Percentiles rank a stretch among this genome's conserved stretches.
These are phyloP conservation scores for Paracoccidioides lutzii DNA, from an alignment of 2,329 filamentous ascomycete species.

Conservation along the genomic window DNA sequence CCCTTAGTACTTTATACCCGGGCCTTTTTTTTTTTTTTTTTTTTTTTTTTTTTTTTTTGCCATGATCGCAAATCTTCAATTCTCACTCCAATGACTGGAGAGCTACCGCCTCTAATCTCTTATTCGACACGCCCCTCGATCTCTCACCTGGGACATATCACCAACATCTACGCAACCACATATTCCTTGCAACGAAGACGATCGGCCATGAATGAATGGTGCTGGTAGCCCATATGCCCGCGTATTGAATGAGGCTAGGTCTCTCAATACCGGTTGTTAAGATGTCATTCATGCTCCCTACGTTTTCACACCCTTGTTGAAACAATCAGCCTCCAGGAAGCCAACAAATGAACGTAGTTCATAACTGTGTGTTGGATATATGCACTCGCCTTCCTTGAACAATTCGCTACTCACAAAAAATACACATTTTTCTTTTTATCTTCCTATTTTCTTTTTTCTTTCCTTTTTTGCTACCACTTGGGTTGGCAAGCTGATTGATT, in stretches of 20 bases:
- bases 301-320: background rate
- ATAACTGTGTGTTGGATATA: background rate
- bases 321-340: background rate
- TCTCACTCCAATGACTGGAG: background rate
- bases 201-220: conserved; percentile 2
- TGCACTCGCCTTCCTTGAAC: background rate
- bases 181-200: conserved; percentile 3
- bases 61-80: background rate
- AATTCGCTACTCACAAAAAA: background rate
- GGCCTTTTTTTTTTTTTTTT: too few relatives aligned
- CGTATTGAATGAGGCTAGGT: background rate
- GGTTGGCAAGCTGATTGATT: background rate
- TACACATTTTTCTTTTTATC: background rate
- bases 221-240: background rate
- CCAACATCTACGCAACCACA: background rate
- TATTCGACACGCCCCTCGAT: conserved; percentile 5
- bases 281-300: background rate
- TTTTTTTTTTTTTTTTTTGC: too few relatives aligned
- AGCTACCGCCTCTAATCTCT: too few relatives aligned
- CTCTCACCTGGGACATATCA: conserved; percentile 2
- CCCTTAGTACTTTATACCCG: background rate
- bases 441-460: background rate
- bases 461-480: background rate
- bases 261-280: background rate
- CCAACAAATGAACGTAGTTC: background rate